Evolutionary conservation across 2,329 filamentous ascomycete genomes (phyloP).

Genomic region (Colletotrichum lupini): DNA sequence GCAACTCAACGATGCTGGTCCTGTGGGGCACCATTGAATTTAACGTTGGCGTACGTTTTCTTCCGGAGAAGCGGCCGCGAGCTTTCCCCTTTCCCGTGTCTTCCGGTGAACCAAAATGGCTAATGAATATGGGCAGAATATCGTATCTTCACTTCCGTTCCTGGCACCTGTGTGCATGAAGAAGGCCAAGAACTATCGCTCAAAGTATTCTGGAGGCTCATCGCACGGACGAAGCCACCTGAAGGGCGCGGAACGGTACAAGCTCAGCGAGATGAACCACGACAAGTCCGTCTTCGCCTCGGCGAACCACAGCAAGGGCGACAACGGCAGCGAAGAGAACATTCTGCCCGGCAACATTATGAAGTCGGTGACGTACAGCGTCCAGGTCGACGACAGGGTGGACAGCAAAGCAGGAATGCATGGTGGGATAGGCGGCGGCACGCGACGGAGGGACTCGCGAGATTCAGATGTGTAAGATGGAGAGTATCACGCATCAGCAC

Average conservation of each 20-base stretch:
- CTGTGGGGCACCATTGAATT: conserved; percentile 69
- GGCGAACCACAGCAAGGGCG: conserved; percentile 36
- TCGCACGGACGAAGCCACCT: conserved; percentile 39
- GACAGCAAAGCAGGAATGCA: background rate
- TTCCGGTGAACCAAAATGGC: background rate
- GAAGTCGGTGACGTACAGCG: conserved; percentile 55
- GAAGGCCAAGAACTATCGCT: conserved; percentile 55
- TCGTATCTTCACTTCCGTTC: conserved; percentile 59
- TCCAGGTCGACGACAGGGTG: conserved; percentile 47
- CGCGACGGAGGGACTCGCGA: conserved; percentile 13
- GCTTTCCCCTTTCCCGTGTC: background rate
- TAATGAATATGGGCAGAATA: conserved; percentile 47
- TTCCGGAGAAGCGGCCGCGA: background rate
- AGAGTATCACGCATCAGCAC: background rate
- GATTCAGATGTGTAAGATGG: background rate
- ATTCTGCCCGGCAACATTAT: conserved; percentile 52
- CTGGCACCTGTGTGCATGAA: conserved; percentile 55
- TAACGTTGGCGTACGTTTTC: conserved; percentile 61
- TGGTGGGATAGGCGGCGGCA: no score
- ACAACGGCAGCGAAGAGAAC: conserved; percentile 49
- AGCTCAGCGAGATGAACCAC: conserved; percentile 51
- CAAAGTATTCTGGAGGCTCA: conserved; percentile 47
- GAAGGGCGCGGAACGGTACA: conserved; percentile 47
- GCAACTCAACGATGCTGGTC: conserved; percentile 66
- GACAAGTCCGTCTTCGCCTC: conserved; percentile 44